Conservation (phyloP, 2,329 filamentous ascomycete genomes). For the Paraphoma chrysanthemicola region DNA sequence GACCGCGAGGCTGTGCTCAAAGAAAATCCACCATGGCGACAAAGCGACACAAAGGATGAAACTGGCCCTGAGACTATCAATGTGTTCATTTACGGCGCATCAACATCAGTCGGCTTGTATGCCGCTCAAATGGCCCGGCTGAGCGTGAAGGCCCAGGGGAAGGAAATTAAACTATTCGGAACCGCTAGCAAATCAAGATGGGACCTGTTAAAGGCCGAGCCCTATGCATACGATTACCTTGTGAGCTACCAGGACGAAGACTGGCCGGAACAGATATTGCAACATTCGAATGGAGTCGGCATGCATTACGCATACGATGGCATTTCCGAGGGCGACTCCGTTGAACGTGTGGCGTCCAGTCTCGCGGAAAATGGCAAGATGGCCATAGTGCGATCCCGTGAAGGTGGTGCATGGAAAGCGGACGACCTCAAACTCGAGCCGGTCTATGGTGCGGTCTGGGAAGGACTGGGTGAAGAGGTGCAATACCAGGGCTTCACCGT, state of each 20-base stretch:
- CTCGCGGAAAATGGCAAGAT: slow-evolving; percentile 33
- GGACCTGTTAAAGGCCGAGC: slow-evolving; percentile 34
- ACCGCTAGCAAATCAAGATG: slow-evolving; percentile 32
- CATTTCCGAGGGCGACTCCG: slow-evolving; percentile 51
- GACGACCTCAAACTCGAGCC: slow-evolving; percentile 41
- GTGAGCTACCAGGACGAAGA: slow-evolving; percentile 48
- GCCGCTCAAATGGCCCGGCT: slow-evolving; percentile 40
- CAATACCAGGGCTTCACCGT: slow-evolving; percentile 45
- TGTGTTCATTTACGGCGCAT: slow-evolving; percentile 43
- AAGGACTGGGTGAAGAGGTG: slow-evolving; percentile 51
- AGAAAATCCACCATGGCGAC: slow-evolving; percentile 18
- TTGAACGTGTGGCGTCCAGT: slow-evolving; percentile 36
- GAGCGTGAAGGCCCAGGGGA: slow-evolving; percentile 19
- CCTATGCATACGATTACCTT: slow-evolving; percentile 49
- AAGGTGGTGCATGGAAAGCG: slow-evolving; percentile 36
- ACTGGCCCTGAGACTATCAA: slow-evolving; percentile 6
- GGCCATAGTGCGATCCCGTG: slow-evolving; percentile 40
- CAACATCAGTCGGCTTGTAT: slow-evolving; percentile 44
- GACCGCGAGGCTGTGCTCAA: slow-evolving; percentile 9
- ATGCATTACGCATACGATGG: slow-evolving; percentile 50
- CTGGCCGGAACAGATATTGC: slow-evolving; percentile 44
- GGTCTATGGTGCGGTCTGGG: slow-evolving; percentile 53
- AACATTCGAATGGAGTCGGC: slow-evolving; percentile 27
- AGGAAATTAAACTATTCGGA: slow-evolving; percentile 30
- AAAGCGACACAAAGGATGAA: neutral